Percentiles rank a stretch among this genome's conserved stretches.
Conservation (phyloP, 2,329 filamentous ascomycete species). For the Coniosporium tulheliwenetii region DNA sequence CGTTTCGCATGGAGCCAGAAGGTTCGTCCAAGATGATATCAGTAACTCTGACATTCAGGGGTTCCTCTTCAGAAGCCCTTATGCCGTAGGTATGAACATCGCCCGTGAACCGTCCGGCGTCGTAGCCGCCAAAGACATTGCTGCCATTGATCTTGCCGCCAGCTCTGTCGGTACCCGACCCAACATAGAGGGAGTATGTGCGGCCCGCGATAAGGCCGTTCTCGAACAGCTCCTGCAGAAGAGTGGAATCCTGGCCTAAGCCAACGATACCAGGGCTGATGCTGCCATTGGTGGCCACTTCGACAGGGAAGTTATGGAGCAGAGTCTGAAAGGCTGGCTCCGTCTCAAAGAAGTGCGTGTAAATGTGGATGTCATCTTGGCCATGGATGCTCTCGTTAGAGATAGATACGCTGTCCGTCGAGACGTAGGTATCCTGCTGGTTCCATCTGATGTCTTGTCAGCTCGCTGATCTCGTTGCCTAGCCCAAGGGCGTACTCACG, state of each 20-base stretch:
- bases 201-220: constrained; percentile 17
- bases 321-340: constrained; percentile 20
- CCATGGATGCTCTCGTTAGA: constrained; percentile 11
- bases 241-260: constrained; percentile 22
- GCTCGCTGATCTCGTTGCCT: constrained; percentile 1
- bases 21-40: constrained; percentile 10
- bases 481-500: background rate
- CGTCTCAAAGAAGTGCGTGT: constrained; percentile 24
- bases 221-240: constrained; percentile 20
- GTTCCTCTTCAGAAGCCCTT: constrained; percentile 14
- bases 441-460: constrained; percentile 2
- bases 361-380: constrained; percentile 16
- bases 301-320: constrained; percentile 17
- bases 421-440: background rate
- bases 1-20: constrained; percentile 10
- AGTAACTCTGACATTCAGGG: constrained; percentile 12
- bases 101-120: constrained; percentile 25
- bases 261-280: constrained; percentile 20
- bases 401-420: constrained; percentile 2
- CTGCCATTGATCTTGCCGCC: constrained; percentile 25
- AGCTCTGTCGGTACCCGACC: constrained; percentile 16
- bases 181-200: constrained; percentile 23
- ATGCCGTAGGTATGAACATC: constrained; percentile 16
- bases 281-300: constrained; percentile 16
- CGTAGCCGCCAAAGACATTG: constrained; percentile 28